A percentile compares a stretch with the other conserved stretches of the same genome.
Evolutionary conservation across 495 filamentous ascomycete species (phyloP).

Genomic region (Talaromyces wortmannii): DNA sequence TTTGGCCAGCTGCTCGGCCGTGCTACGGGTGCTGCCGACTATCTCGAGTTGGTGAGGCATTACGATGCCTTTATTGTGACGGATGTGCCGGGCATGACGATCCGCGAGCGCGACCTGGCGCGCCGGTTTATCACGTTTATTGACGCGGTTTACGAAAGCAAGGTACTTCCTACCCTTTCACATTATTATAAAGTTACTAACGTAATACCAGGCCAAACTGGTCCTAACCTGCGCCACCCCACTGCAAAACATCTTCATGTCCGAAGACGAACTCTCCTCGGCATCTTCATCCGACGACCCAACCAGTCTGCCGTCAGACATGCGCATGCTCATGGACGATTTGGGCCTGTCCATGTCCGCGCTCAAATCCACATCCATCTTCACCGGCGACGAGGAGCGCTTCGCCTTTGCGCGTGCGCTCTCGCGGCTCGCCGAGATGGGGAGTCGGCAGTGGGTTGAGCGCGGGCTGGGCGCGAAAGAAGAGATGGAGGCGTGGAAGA

Average conservation of each 20-base stretch:
- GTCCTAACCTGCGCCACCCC: conserved; percentile 87
- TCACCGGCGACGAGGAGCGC: conserved; percentile 91
- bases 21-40: conserved; percentile 89
- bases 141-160: conserved; percentile 84
- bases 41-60: conserved; percentile 82
- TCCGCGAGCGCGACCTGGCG: conserved; percentile 79
- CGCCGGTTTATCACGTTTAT: conserved; percentile 95
- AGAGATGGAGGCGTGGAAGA: conserved; percentile 59
- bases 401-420: conserved; percentile 93
- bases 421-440: conserved; percentile 85
- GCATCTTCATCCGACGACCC: conserved; percentile 7
- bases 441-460: conserved; percentile 91
- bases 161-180: conserved; percentile 29
- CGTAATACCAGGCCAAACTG: conserved; percentile 69
- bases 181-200: not conserved
- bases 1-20: conserved; percentile 85
- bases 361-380: conserved; percentile 80
- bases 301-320: conserved; percentile 50
- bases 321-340: conserved; percentile 92
- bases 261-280: conserved; percentile 60
- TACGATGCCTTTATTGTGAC: conserved; percentile 92
- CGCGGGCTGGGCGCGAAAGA: conserved; percentile 66
- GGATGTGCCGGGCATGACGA: conserved; percentile 86
- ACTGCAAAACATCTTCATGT: conserved; percentile 80
- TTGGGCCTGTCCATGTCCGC: conserved; percentile 78